Conservation (phyloP, 345 rosid genomes). For the Camelina laxa region DNA sequence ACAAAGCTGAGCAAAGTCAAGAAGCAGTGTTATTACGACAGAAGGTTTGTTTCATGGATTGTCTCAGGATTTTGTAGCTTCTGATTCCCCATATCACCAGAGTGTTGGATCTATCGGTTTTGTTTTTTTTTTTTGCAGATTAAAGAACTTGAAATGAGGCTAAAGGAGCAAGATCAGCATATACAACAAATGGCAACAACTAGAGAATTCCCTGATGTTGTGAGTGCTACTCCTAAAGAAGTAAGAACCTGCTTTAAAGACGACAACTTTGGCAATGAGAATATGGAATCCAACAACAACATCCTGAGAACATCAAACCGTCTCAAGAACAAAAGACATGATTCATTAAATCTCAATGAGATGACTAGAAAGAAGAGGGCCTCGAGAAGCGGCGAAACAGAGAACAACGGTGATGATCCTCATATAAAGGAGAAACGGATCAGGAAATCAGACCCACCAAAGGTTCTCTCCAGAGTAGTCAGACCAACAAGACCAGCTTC, state of each 20-base stretch:
- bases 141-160: slow-evolving; percentile 79
- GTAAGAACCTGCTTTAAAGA: slow-evolving; percentile 54
- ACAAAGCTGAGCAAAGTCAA: slow-evolving; percentile 61
- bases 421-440: slow-evolving; percentile 57
- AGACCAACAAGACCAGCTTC: slow-evolving; percentile 59
- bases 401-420: slow-evolving; percentile 52
- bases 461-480: slow-evolving; percentile 48
- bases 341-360: slow-evolving; percentile 42
- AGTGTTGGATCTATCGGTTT: background rate
- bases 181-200: slow-evolving; percentile 46
- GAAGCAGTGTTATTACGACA: slow-evolving; percentile 59
- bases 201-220: slow-evolving; percentile 46
- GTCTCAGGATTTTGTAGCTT: background rate
- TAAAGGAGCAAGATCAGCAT: slow-evolving; percentile 73
- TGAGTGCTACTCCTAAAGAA: slow-evolving; percentile 56
- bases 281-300: slow-evolving; percentile 53
- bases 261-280: slow-evolving; percentile 50
- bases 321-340: slow-evolving; percentile 48
- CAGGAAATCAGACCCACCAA: slow-evolving; percentile 87
- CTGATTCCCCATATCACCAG: background rate
- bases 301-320: slow-evolving; percentile 75
- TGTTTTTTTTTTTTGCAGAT: slow-evolving; percentile 50
- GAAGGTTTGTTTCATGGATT: slow-evolving; percentile 47
- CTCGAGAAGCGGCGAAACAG: slow-evolving; percentile 77
- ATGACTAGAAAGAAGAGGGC: slow-evolving; percentile 60